Percentiles rank a stretch among this genome's conserved stretches.
phyloP scores from a whole-genome alignment of 2,329 filamentous ascomycete genomes.

The Thielaviopsis musarum region DNA sequence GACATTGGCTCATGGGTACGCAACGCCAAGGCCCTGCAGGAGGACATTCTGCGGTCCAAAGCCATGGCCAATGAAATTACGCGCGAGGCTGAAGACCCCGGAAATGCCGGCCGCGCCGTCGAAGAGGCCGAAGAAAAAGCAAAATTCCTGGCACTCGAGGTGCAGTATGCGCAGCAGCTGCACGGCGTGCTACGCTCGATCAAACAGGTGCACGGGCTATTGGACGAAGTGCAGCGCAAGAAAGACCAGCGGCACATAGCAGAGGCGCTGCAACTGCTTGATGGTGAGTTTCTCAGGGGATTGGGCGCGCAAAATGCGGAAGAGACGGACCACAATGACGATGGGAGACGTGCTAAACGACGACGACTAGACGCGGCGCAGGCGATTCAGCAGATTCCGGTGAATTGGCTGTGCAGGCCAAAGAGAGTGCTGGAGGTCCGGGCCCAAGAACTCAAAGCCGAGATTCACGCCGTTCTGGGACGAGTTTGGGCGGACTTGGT shows the following conservation, averaged over 20 bases:
- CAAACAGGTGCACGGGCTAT: slow-evolving; percentile 40
- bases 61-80: slow-evolving; percentile 68
- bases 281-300: slow-evolving; percentile 25
- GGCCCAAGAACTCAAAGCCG: slow-evolving; percentile 46
- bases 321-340: neutral
- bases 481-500: slow-evolving; percentile 57
- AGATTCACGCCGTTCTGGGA: slow-evolving; percentile 49
- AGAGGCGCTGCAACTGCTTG: slow-evolving; percentile 39
- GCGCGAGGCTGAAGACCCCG: slow-evolving; percentile 51
- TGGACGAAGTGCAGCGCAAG: slow-evolving; percentile 43
- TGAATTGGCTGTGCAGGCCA: slow-evolving; percentile 43
- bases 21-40: slow-evolving; percentile 69
- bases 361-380: slow-evolving; percentile 32
- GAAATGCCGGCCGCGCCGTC: slow-evolving; percentile 34
- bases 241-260: slow-evolving; percentile 37
- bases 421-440: slow-evolving; percentile 49
- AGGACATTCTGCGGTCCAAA: slow-evolving; percentile 69
- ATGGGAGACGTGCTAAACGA: neutral
- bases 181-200: slow-evolving; percentile 32
- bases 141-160: slow-evolving; percentile 39
- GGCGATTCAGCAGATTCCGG: slow-evolving; percentile 40
- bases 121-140: slow-evolving; percentile 36
- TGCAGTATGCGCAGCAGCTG: slow-evolving; percentile 42
- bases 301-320: neutral
- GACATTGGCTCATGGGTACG: slow-evolving; percentile 76